Conservation (phyloP, 108 stramenopile genomes). For the Chaetoceros tenuissimus region DNA sequence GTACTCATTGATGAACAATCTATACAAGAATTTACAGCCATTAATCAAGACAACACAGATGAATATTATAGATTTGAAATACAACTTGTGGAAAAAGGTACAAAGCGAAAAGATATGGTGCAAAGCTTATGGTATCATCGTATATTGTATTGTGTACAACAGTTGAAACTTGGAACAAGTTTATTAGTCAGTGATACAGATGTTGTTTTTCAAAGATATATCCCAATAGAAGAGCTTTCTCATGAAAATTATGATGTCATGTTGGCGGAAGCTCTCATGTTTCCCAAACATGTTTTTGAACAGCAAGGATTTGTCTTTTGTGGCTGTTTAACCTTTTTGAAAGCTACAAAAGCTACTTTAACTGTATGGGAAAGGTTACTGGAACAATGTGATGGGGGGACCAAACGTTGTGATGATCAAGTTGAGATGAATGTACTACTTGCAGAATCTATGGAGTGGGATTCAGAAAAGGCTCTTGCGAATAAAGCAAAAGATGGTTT, state of each 20-base stretch:
- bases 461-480: background rate
- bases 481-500: conserved; percentile 8
- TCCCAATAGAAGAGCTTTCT: conserved; percentile 16
- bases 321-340: conserved; percentile 33
- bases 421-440: conserved; percentile 29
- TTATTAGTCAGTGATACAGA: conserved; percentile 44
- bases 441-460: background rate
- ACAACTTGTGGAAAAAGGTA: background rate
- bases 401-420: conserved; percentile 41
- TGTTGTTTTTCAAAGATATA: conserved; percentile 30
- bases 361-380: conserved; percentile 25
- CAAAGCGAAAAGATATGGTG: background rate
- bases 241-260: conserved; percentile 24
- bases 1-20: conserved; percentile 10
- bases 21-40: background rate
- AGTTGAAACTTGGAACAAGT: conserved; percentile 22
- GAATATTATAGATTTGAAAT: background rate
- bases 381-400: conserved; percentile 20
- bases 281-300: conserved; percentile 17
- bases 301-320: conserved; percentile 36
- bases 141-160: background rate
- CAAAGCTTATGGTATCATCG: background rate
- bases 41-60: background rate
- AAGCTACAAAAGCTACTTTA: conserved; percentile 19
- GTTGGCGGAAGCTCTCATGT: conserved; percentile 31